These are phyloP conservation scores for Lasiosphaeria miniovina DNA, from an alignment of 495 filamentous ascomycete genomes.

Conservation along the genomic window DNA sequence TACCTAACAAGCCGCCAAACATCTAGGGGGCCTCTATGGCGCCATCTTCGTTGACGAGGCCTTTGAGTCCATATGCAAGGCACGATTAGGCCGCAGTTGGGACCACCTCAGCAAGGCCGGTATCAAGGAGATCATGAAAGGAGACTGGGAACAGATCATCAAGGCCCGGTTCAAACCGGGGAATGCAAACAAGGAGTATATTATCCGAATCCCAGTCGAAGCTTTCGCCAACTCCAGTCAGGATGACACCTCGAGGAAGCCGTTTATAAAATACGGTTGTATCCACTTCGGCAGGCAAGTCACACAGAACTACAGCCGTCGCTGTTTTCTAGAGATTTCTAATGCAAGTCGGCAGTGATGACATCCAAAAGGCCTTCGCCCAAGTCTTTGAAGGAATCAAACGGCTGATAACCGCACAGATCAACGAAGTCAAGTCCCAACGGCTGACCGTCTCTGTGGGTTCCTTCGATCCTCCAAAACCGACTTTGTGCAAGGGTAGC, in stretches of 20 bases:
- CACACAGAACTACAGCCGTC: not conserved
- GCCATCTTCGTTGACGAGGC: constrained; percentile 22
- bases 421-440: not conserved
- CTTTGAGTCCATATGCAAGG: constrained; percentile 6
- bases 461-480: not conserved
- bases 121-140: not conserved
- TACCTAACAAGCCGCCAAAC: not conserved
- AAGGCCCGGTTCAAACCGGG: constrained; percentile 3
- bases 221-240: constrained; percentile 15
- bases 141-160: constrained; percentile 3
- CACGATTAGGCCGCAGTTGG: not conserved
- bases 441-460: not conserved
- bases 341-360: too few relatives aligned
- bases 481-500: not conserved
- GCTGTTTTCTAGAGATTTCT: too few relatives aligned
- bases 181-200: constrained; percentile 7
- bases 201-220: not conserved
- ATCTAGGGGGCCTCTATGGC: constrained; percentile 18
- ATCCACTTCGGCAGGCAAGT: not conserved
- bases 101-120: not conserved
- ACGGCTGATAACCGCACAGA: too few relatives aligned
- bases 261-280: not conserved
- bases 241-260: not conserved
- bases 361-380: too few relatives aligned
- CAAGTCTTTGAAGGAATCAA: too few relatives aligned